These are phyloP conservation scores for Ottelia alismoides DNA, from an alignment of 106 monocot species.

Conservation along the genomic window DNA sequence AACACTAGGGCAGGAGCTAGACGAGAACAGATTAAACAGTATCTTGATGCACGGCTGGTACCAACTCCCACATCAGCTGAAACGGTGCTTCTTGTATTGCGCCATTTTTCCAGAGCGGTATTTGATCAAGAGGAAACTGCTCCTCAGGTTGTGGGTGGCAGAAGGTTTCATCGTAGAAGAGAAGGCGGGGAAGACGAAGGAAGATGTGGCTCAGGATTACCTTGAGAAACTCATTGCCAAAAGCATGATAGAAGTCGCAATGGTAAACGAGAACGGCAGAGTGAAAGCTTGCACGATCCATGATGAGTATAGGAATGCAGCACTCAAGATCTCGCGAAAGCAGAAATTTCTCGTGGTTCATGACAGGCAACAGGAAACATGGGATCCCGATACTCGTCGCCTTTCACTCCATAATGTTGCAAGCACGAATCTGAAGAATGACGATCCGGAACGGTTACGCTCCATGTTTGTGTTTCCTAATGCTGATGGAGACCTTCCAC, in stretches of 20 bases:
- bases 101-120: constrained; percentile 3
- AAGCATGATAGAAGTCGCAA: constrained; percentile 2
- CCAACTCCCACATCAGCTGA: background rate
- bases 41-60: background rate
- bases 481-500: background rate
- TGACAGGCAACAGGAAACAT: background rate
- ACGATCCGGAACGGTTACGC: background rate
- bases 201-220: constrained; percentile 5
- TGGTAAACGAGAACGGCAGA: constrained; percentile 1
- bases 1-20: background rate
- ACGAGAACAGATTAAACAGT: background rate
- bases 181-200: background rate
- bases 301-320: background rate
- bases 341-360: background rate
- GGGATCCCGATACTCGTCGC: background rate
- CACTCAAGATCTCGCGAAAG: background rate
- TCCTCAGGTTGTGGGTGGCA: constrained; percentile 5
- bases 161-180: constrained; percentile 5
- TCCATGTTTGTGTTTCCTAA: constrained; percentile 4
- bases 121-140: background rate
- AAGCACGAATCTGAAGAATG: too few species aligned
- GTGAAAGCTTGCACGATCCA: constrained; percentile 3
- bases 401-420: constrained; percentile 1
- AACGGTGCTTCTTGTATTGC: constrained; percentile 2
- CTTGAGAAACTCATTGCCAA: background rate